Evolutionary conservation across 1,139 yeast genomes (phyloP).

Genomic region (Starmera stellimalicola): DNA sequence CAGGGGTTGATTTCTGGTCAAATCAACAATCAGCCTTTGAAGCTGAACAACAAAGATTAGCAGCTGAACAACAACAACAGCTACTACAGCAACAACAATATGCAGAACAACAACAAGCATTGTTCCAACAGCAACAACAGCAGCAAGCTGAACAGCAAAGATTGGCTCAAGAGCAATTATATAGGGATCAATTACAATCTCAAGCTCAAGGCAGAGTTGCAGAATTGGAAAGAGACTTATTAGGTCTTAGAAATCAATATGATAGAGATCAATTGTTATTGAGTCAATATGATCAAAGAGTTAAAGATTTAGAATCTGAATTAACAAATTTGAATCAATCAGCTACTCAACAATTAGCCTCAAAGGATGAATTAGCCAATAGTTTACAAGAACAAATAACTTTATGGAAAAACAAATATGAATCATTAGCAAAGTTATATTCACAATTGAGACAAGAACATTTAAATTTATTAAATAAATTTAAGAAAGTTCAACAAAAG

Average conservation of each 20-base stretch:
- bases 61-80: conserved; percentile 39
- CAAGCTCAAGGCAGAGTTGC: conserved; percentile 76
- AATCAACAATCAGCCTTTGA: conserved; percentile 27
- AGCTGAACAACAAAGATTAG: conserved; percentile 41
- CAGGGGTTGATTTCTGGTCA: conserved; percentile 38
- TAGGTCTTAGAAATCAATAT: conserved; percentile 70
- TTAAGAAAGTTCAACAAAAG: conserved; percentile 79
- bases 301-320: conserved; percentile 74
- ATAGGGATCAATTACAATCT: conserved; percentile 61
- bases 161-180: conserved; percentile 63
- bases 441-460: conserved; percentile 92
- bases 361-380: conserved; percentile 67
- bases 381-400: conserved; percentile 67
- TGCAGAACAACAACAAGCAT: conserved; percentile 57
- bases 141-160: conserved; percentile 70
- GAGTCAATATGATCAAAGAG: conserved; percentile 83
- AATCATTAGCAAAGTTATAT: conserved; percentile 80
- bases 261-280: conserved; percentile 80
- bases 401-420: conserved; percentile 83
- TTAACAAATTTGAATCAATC: conserved; percentile 51
- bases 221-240: conserved; percentile 73
- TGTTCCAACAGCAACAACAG: conserved; percentile 60
- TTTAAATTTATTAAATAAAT: conserved; percentile 65
- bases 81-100: conserved; percentile 35
- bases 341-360: conserved; percentile 63